These are phyloP conservation scores for Penicillium subrubescens DNA, from an alignment of 495 filamentous ascomycete genomes.

Conservation along the genomic window DNA sequence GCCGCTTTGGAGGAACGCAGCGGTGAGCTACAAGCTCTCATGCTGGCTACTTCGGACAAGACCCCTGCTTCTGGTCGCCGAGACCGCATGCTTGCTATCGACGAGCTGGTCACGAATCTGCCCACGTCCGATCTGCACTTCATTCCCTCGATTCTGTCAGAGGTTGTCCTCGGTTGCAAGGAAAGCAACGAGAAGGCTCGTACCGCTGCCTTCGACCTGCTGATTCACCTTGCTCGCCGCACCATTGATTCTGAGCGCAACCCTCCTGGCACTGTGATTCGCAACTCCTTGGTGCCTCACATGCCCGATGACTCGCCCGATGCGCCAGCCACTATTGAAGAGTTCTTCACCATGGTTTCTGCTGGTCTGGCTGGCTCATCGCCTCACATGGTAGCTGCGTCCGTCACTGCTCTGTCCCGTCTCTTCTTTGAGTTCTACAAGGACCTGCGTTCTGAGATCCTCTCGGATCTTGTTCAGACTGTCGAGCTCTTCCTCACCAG, in stretches of 20 bases:
- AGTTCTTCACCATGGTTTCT: slow-evolving; percentile 97
- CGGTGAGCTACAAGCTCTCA: slow-evolving; percentile 72
- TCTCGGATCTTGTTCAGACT: slow-evolving; percentile 82
- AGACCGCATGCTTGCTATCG: slow-evolving; percentile 82
- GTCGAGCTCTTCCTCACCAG: slow-evolving; percentile 93
- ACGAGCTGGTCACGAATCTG: slow-evolving; percentile 74
- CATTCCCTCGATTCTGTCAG: slow-evolving; percentile 85
- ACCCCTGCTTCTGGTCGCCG: slow-evolving; percentile 79
- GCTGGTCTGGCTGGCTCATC: slow-evolving; percentile 89
- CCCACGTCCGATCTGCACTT: slow-evolving; percentile 81
- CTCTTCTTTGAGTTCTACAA: slow-evolving; percentile 85
- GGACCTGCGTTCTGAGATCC: slow-evolving; percentile 57
- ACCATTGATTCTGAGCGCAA: slow-evolving; percentile 60
- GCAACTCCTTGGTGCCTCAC: slow-evolving; percentile 80
- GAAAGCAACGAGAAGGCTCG: slow-evolving; percentile 95
- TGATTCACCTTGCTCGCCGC: slow-evolving; percentile 83
- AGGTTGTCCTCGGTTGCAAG: slow-evolving; percentile 93
- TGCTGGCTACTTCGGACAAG: slow-evolving; percentile 76
- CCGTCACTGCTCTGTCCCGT: slow-evolving; percentile 87
- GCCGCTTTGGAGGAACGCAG: slow-evolving; percentile 71
- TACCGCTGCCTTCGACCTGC: slow-evolving; percentile 83
- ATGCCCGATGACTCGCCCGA: slow-evolving; percentile 80
- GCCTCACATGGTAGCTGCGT: slow-evolving; percentile 94
- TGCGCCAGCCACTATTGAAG: slow-evolving; percentile 78
- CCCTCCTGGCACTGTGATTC: slow-evolving; percentile 68